Conservation (phyloP, 305 asterid species). For the Withania somnifera region DNA sequence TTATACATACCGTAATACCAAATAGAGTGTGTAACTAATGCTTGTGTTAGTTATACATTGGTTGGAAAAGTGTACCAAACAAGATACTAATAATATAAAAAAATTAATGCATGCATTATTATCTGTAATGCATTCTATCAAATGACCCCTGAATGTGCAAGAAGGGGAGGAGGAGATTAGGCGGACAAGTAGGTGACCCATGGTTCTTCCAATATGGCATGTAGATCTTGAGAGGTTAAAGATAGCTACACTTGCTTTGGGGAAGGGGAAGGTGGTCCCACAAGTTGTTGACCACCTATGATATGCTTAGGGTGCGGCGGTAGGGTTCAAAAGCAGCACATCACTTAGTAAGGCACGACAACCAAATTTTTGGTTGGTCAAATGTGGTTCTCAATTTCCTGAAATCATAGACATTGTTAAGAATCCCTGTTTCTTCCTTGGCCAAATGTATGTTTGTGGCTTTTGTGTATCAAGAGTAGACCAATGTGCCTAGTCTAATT, state of each 20-base stretch:
- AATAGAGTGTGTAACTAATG: too few species aligned
- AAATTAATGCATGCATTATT: too few species aligned
- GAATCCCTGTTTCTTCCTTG: not conserved
- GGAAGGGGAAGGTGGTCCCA: not conserved
- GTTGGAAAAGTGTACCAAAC: too few species aligned
- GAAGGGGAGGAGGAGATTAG: not conserved
- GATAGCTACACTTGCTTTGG: not conserved
- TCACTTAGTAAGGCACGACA: not conserved
- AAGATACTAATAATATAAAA: too few species aligned
- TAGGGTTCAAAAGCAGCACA: not conserved
- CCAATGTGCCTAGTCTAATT: not conserved
- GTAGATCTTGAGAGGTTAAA: not conserved
- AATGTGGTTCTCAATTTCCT: not conserved
- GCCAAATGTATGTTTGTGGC: not conserved
- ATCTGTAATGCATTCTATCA: too few species aligned
- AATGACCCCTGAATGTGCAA: not conserved
- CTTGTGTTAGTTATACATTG: too few species aligned
- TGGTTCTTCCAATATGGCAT: not conserved
- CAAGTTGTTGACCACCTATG: not conserved
- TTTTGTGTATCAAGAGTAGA: not conserved
- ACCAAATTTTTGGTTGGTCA: conserved; percentile 3
- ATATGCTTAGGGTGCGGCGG: not conserved
- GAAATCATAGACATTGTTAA: not conserved
- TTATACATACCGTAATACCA: too few species aligned
- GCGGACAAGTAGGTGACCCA: not conserved